Evolutionary conservation across 306 rosid species (phyloP), one percentile per base, ranked within the genome.

Genomic region (Trifolium repens): DNA sequence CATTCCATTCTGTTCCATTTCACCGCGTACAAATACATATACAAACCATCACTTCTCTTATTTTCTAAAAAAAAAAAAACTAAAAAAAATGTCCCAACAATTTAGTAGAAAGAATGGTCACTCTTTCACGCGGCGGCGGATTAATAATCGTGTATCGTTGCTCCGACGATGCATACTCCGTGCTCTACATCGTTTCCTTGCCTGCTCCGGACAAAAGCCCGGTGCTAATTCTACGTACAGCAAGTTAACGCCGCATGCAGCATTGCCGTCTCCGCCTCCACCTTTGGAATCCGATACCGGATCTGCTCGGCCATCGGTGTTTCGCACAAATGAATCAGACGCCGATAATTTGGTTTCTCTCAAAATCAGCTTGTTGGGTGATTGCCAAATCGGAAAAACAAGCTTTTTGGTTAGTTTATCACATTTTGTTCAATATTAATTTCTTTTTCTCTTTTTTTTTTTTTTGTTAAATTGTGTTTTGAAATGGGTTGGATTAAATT

Each of bases 281-380:
- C 58, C 44, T 8, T 35, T 16, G 73, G 10, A 13, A 0, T 52
- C 64, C 34, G 4, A 10, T 50, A 54, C 0, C 0, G 82, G 61
- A 60, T 43, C 62, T 9, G 5, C 76, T 8, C 26, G n/a, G 5
- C 42, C 82, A 6, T 26, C 71, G 0, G 4, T 37, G 66, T 68
- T 69, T 61, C 85, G 72, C n/a, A 57, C 72, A 46, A 77, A 77
- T 65, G 90, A 84, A 5, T 58, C 55, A 37, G 96, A 92, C 34
- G 80, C 86, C 12, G 96, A 94, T 27, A 27, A 27, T 85, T 83
- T 94, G 84, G 97, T 94, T 72, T 67, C 93, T 35, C 75, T 94
- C 74, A 94, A 94, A 92, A 91, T 94, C 70, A 87, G 86, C 80
- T 88, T 94, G 34, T 78, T 94, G 84, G 98, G 98, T 22, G 97